These are phyloP conservation scores for Cyberlindnera maritima DNA, from an alignment of 805 yeast genomes.

Conservation along the genomic window DNA sequence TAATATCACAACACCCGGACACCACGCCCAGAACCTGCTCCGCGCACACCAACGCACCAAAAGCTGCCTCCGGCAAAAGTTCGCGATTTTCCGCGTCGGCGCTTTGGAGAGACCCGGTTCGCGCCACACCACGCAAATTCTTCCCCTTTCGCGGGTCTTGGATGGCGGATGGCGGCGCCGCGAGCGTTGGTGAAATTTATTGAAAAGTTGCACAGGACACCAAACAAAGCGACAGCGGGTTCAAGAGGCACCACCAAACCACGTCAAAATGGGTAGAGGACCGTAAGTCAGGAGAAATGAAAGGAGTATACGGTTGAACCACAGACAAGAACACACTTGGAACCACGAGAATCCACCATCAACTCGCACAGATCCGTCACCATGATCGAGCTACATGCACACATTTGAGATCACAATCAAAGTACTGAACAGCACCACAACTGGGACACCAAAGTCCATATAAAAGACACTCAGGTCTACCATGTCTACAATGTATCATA, in stretches of 20 bases:
- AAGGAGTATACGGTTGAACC: neutral
- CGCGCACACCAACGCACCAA: conserved; percentile 1
- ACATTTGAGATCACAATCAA: no score
- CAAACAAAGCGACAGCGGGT: neutral
- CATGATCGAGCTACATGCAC: neutral
- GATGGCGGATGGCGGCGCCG: neutral
- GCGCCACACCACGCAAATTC: conserved; percentile 15
- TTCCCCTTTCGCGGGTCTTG: conserved; percentile 1
- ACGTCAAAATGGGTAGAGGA: conserved; percentile 32
- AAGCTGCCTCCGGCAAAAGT: neutral
- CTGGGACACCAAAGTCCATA: neutral
- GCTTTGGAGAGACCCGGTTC: conserved; percentile 2
- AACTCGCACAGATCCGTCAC: neutral
- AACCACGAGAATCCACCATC: neutral
- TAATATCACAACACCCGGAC: neutral
- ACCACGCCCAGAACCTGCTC: neutral
- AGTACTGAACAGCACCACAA: no score
- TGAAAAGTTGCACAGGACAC: conserved; percentile 13
- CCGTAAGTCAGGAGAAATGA: conserved; percentile 24
- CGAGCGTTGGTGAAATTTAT: conserved; percentile 11
- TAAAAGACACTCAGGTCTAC: neutral
- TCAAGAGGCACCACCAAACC: conserved; percentile 11
- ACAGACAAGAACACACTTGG: neutral
- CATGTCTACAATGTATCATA: no score
- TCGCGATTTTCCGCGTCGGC: neutral